Evolutionary conservation across 306 rosid genomes (phyloP).

Genomic region (Vigna hirtella): DNA sequence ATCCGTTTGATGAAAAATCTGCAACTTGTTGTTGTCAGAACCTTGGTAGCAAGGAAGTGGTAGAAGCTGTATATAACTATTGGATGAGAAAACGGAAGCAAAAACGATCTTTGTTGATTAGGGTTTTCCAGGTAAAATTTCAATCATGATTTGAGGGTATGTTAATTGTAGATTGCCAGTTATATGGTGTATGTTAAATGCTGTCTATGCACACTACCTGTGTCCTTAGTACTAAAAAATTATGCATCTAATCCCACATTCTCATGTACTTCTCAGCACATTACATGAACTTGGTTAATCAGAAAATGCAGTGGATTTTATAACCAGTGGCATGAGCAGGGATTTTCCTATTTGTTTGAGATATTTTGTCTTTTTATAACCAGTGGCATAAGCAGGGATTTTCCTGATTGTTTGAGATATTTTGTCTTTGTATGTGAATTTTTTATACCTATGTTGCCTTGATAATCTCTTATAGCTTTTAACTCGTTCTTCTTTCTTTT

Average conservation of each 20-base stretch:
- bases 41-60: slow-evolving; percentile 56
- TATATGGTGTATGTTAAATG: slow-evolving; percentile 8
- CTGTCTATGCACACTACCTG: background rate
- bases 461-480: slow-evolving; percentile 6
- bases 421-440: background rate
- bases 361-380: background rate
- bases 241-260: background rate
- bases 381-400: background rate
- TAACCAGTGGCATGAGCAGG: background rate
- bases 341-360: too few relatives aligned
- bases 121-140: slow-evolving; percentile 81
- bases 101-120: slow-evolving; percentile 54
- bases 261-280: too few relatives aligned
- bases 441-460: slow-evolving; percentile 1
- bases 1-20: slow-evolving; percentile 61
- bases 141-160: slow-evolving; percentile 30
- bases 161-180: background rate
- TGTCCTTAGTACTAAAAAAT: background rate
- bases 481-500: background rate
- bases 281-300: background rate
- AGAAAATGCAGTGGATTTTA: background rate
- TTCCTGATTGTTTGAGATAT: background rate
- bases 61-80: slow-evolving; percentile 68
- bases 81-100: slow-evolving; percentile 84
- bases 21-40: slow-evolving; percentile 51